phyloP scores from a whole-genome alignment of 495 filamentous ascomycete species.

The Penicillium malachiteum region DNA sequence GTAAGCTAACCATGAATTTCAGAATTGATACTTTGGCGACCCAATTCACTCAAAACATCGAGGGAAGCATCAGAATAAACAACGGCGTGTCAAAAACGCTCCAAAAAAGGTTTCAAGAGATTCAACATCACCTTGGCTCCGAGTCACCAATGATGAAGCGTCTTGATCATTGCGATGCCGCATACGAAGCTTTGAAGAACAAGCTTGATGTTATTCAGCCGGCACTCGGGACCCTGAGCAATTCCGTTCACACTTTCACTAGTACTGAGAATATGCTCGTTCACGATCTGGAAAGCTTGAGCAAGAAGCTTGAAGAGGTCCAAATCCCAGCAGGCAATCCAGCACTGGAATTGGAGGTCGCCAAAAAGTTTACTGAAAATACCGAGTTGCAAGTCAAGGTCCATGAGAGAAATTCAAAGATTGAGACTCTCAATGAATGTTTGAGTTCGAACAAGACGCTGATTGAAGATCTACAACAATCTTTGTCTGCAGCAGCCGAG shows the following conservation, averaged over 20 bases:
- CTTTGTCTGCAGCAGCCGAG: constrained; percentile 15
- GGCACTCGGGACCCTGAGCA: constrained; percentile 15
- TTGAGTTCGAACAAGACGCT: constrained; percentile 16
- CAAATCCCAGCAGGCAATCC: constrained; percentile 16
- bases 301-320: constrained; percentile 20
- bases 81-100: constrained; percentile 10
- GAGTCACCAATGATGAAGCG: constrained; percentile 25
- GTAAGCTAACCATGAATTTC: background rate
- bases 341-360: constrained; percentile 9
- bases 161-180: constrained; percentile 17
- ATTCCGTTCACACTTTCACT: constrained; percentile 15
- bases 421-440: constrained; percentile 15
- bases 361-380: constrained; percentile 22
- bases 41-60: constrained; percentile 15
- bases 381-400: constrained; percentile 25
- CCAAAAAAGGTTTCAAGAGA: constrained; percentile 19
- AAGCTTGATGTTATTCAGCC: constrained; percentile 21
- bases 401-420: constrained; percentile 16
- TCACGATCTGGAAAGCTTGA: constrained; percentile 20
- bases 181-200: constrained; percentile 13
- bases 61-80: constrained; percentile 17
- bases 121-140: constrained; percentile 19
- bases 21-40: constrained; percentile 22
- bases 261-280: constrained; percentile 20
- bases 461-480: constrained; percentile 16